A percentile compares a stretch with the other conserved stretches of the same genome.
Conservation (phyloP, 306 rosid genomes). For the Prosopis cineraria region DNA sequence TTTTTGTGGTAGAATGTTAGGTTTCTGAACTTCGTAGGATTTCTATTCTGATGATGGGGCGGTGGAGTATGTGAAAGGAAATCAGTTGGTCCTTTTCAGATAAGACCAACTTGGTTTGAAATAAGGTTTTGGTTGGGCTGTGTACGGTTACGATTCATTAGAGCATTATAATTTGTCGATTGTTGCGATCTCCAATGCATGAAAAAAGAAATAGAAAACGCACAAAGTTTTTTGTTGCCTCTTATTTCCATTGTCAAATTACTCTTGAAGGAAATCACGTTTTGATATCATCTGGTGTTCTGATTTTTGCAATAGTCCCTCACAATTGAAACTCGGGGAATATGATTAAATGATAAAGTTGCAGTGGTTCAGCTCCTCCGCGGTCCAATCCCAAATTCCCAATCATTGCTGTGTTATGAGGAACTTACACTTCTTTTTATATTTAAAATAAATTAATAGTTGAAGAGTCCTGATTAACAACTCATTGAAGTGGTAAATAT, state of each 20-base stretch:
- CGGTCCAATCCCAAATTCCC: not conserved
- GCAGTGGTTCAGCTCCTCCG: not conserved
- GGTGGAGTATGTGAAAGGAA: slow-evolving; percentile 26
- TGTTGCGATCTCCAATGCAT: slow-evolving; percentile 10
- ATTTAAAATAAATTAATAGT: too few relatives aligned
- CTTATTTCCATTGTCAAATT: not conserved
- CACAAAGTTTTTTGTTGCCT: not conserved
- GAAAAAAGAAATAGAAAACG: not conserved
- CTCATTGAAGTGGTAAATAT: not conserved
- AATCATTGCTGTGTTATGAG: not conserved
- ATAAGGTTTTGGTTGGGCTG: slow-evolving; percentile 45
- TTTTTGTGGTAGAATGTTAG: slow-evolving; percentile 32
- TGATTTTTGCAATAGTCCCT: not conserved
- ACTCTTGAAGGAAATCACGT: not conserved
- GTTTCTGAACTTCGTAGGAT: slow-evolving; percentile 33
- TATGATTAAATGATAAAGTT: not conserved
- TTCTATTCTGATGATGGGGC: slow-evolving; percentile 25
- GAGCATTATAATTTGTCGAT: slow-evolving; percentile 9
- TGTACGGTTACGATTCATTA: slow-evolving; percentile 30
- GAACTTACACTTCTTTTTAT: not conserved
- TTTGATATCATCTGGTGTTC: not conserved
- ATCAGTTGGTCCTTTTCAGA: slow-evolving; percentile 42
- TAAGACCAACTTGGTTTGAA: slow-evolving; percentile 51
- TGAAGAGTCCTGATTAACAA: too few relatives aligned
- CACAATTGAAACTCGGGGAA: not conserved